Conservation (phyloP, 1,284 basidiomycete genomes). For the Takashimella koratensis region DNA sequence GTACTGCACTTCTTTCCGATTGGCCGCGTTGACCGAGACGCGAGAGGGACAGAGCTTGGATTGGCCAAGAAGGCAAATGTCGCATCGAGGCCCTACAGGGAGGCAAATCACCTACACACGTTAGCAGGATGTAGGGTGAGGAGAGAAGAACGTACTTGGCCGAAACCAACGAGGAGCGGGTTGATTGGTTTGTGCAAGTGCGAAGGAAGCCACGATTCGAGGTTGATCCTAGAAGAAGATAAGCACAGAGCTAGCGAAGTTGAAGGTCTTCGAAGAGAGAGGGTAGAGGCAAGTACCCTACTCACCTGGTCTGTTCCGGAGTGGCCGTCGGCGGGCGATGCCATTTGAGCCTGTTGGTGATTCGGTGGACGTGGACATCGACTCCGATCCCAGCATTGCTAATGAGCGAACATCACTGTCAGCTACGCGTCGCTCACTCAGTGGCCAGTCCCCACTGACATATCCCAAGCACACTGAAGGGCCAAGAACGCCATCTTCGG, state of each 20-base stretch:
- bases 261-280: neutral
- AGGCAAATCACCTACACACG: conserved; percentile 59
- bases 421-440: neutral
- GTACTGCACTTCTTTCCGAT: conserved; percentile 41
- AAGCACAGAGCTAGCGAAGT: neutral
- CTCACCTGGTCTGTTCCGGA: conserved; percentile 79
- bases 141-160: conserved; percentile 55
- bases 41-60: conserved; percentile 49
- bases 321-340: conserved; percentile 76
- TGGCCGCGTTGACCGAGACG: conserved; percentile 38
- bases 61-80: conserved; percentile 57
- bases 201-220: conserved; percentile 85
- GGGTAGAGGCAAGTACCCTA: too few species aligned
- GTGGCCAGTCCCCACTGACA: conserved; percentile 53
- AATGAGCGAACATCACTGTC: conserved; percentile 1
- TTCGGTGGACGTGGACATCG: conserved; percentile 92
- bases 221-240: conserved; percentile 69
- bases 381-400: conserved; percentile 95
- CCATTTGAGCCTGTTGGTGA: conserved; percentile 90
- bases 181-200: conserved; percentile 79
- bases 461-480: conserved; percentile 77
- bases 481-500: conserved; percentile 89
- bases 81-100: conserved; percentile 77
- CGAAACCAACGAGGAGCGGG: conserved; percentile 84
- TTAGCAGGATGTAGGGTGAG: neutral